These are phyloP conservation scores for Cetraspora pellucida DNA, from an alignment of 192 early-diverging fungal genomes.

Conservation along the genomic window DNA sequence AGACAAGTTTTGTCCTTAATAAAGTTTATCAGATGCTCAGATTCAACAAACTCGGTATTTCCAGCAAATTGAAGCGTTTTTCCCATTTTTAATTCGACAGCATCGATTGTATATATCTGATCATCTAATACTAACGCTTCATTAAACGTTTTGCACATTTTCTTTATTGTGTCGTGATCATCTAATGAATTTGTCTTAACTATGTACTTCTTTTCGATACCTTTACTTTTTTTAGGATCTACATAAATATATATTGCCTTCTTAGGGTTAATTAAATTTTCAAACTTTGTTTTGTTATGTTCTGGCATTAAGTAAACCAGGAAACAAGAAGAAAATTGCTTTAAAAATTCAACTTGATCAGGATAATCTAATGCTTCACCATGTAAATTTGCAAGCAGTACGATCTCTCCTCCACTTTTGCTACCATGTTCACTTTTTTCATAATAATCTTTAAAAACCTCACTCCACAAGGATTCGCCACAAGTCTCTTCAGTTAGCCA, in stretches of 20 bases:
- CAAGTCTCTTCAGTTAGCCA: constrained; percentile 34
- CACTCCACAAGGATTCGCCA: constrained; percentile 15
- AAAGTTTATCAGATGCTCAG: constrained; percentile 20
- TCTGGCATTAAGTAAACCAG: constrained; percentile 32
- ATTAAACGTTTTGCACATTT: constrained; percentile 23
- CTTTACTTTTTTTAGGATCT: neutral
- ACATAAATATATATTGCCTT: neutral
- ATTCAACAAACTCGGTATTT: neutral
- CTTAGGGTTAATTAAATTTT: neutral
- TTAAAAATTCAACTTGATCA: constrained; percentile 22
- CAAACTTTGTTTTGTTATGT: neutral
- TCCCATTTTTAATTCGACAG: neutral
- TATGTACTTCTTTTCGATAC: neutral
- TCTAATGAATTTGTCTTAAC: constrained; percentile 1
- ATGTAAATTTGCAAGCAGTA: constrained; percentile 35
- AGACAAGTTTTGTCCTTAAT: constrained; percentile 25
- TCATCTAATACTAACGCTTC: constrained; percentile 1
- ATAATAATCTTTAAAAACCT: constrained; percentile 29
- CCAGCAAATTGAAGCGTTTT: constrained; percentile 3
- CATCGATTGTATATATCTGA: neutral
- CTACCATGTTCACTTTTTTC: neutral
- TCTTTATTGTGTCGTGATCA: constrained; percentile 16
- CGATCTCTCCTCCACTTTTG: constrained; percentile 3
- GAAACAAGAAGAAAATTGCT: constrained; percentile 27
- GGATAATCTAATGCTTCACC: constrained; percentile 33